Evolutionary conservation across 2,329 filamentous ascomycete species (phyloP).

Genomic region (Trichoderma sp.): DNA sequence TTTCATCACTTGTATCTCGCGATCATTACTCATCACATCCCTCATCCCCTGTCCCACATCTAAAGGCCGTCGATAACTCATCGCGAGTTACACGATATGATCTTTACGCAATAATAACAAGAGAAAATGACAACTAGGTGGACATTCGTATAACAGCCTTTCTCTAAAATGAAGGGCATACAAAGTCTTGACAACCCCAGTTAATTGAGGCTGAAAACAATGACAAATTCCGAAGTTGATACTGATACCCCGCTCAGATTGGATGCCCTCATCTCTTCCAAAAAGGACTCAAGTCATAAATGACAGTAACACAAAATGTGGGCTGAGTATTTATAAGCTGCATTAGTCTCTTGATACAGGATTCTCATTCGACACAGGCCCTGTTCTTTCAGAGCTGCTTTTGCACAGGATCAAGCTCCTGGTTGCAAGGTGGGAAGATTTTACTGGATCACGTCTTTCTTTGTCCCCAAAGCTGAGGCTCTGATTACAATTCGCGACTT

Average conservation of each 20-base stretch:
- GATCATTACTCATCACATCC: neutral
- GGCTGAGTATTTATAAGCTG: neutral
- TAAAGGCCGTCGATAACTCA: neutral
- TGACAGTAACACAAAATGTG: neutral
- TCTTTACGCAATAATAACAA: neutral
- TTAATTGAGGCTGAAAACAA: neutral
- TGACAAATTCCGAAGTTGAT: neutral
- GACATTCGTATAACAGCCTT: neutral
- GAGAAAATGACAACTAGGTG: neutral
- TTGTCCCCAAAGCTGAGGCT: neutral
- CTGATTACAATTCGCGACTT: neutral
- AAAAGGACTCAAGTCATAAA: slow-evolving; percentile 4
- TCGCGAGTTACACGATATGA: neutral
- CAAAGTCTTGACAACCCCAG: neutral
- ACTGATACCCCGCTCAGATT: slow-evolving; percentile 1
- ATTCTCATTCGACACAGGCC: neutral
- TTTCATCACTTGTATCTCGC: slow-evolving; percentile 11
- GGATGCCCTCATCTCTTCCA: neutral
- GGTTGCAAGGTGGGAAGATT: neutral
- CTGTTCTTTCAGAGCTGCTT: neutral
- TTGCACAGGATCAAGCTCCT: neutral
- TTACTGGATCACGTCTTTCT: neutral
- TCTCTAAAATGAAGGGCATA: neutral
- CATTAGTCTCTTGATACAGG: neutral
- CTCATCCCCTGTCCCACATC: slow-evolving; percentile 11